phyloP scores from a whole-genome alignment of 1,284 basidiomycete genomes.

The Ustilago nuda region DNA sequence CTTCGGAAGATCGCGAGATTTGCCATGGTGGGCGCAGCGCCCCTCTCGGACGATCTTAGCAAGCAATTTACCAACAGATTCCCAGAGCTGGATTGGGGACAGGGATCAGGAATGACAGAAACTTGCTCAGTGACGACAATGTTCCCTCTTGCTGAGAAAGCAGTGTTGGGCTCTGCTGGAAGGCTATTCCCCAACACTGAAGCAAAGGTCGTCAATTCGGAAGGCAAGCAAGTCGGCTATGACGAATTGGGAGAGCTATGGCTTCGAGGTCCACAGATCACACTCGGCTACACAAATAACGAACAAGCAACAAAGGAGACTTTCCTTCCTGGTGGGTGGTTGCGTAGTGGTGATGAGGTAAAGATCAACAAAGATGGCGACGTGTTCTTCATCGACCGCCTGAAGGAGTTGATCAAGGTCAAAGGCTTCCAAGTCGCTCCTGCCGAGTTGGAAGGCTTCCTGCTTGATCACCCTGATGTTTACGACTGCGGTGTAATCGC shows the following conservation, averaged over 20 bases:
- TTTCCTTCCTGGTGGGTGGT: slow-evolving; percentile 52
- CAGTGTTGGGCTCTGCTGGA: slow-evolving; percentile 63
- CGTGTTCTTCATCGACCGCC: slow-evolving; percentile 57
- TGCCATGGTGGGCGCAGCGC: slow-evolving; percentile 62
- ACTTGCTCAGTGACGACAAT: slow-evolving; percentile 67
- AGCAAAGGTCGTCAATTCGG: slow-evolving; percentile 59
- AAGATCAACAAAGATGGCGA: slow-evolving; percentile 69
- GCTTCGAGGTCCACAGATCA: slow-evolving; percentile 63
- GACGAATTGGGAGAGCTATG: slow-evolving; percentile 69
- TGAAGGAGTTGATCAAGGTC: slow-evolving; percentile 70
- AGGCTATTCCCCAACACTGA: slow-evolving; percentile 59
- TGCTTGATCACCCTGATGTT: slow-evolving; percentile 79
- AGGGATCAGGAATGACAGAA: slow-evolving; percentile 62
- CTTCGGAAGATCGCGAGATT: slow-evolving; percentile 43
- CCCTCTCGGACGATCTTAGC: slow-evolving; percentile 56
- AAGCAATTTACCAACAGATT: slow-evolving; percentile 48
- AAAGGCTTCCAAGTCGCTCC: slow-evolving; percentile 65
- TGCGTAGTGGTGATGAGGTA: slow-evolving; percentile 69
- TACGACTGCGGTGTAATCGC: slow-evolving; percentile 80
- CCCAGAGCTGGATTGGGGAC: slow-evolving; percentile 58
- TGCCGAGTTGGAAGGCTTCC: slow-evolving; percentile 78
- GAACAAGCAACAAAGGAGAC: slow-evolving; percentile 62
- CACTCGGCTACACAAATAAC: slow-evolving; percentile 64
- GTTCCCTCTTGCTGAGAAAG: slow-evolving; percentile 64
- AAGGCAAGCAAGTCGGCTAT: slow-evolving; percentile 62